A percentile compares a stretch with the other conserved stretches of the same genome.
phyloP scores from a whole-genome alignment of 2,329 filamentous ascomycete species.

The Colletotrichum musae region DNA sequence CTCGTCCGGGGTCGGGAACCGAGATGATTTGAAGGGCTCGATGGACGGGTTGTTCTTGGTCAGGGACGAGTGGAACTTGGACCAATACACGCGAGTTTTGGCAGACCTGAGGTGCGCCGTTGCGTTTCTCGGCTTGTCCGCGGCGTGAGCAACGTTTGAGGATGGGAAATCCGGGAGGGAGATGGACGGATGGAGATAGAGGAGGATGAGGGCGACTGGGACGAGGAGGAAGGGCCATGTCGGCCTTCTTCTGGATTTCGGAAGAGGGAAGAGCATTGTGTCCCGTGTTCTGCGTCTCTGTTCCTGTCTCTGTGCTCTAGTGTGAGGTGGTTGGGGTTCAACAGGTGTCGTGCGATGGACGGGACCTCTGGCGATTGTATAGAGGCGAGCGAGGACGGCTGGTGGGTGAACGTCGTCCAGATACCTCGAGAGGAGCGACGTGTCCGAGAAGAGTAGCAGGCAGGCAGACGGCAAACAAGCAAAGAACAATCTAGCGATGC shows the following conservation, averaged over 20 bases:
- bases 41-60: constrained; percentile 22
- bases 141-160: too few species aligned
- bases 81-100: constrained; percentile 35
- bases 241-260: constrained; percentile 14
- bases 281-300: background rate
- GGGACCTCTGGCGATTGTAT: too few species aligned
- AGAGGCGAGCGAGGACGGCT: too few species aligned
- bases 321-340: too few species aligned
- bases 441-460: too few species aligned
- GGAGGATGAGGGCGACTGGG: constrained; percentile 1
- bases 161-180: too few species aligned
- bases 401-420: too few species aligned
- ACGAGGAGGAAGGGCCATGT: constrained; percentile 17
- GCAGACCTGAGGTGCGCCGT: constrained; percentile 34
- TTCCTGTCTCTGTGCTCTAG: too few species aligned
- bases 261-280: constrained; percentile 10
- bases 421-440: too few species aligned
- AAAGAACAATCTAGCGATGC: background rate
- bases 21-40: constrained; percentile 15
- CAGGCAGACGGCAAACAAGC: too few species aligned
- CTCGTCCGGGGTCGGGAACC: constrained; percentile 23
- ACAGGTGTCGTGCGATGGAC: too few species aligned
- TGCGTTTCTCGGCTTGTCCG: constrained; percentile 2
- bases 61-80: constrained; percentile 27
- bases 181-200: background rate